phyloP scores from a whole-genome alignment of 2,329 filamentous ascomycete genomes.

The Cytospora piceicola region DNA sequence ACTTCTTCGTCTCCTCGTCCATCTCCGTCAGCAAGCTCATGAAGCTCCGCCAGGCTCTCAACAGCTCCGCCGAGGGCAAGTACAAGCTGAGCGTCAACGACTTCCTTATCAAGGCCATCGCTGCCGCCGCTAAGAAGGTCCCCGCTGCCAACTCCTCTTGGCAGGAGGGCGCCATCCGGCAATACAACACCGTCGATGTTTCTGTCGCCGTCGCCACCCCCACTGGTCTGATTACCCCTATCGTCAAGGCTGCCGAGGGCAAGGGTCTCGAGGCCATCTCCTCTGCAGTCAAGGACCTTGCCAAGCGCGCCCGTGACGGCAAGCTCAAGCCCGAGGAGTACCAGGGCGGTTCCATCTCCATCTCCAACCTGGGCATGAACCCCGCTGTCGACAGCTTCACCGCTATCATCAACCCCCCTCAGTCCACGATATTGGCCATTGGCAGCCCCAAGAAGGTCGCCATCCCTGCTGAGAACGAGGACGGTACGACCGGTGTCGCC shows the following conservation, averaged over 20 bases:
- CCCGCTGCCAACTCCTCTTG: slow-evolving; percentile 95
- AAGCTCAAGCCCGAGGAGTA: slow-evolving; percentile 99
- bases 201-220: slow-evolving; percentile 95
- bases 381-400: slow-evolving; percentile 94
- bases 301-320: slow-evolving; percentile 92
- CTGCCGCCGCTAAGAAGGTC: slow-evolving; percentile 86
- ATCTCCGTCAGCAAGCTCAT: slow-evolving; percentile 94
- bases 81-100: slow-evolving; percentile 99
- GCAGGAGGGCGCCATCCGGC: slow-evolving; percentile 87
- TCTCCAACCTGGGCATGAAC: slow-evolving; percentile 99
- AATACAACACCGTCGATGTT: slow-evolving; percentile 91
- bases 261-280: slow-evolving; percentile 91
- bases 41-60: slow-evolving; percentile 93
- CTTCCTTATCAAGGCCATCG: slow-evolving; percentile 97
- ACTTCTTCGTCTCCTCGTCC: slow-evolving; percentile 93
- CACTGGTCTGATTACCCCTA: slow-evolving; percentile 92
- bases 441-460: slow-evolving; percentile 96
- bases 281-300: slow-evolving; percentile 88
- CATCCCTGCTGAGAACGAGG: slow-evolving; percentile 81
- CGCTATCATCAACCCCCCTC: slow-evolving; percentile 97
- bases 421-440: slow-evolving; percentile 92
- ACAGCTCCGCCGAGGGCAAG: slow-evolving; percentile 83
- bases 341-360: slow-evolving; percentile 98
- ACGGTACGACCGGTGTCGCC: slow-evolving; percentile 73
- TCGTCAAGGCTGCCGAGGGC: slow-evolving; percentile 85